phyloP scores from a whole-genome alignment of 345 rosid species.

The Aquilaria malaccensis region DNA sequence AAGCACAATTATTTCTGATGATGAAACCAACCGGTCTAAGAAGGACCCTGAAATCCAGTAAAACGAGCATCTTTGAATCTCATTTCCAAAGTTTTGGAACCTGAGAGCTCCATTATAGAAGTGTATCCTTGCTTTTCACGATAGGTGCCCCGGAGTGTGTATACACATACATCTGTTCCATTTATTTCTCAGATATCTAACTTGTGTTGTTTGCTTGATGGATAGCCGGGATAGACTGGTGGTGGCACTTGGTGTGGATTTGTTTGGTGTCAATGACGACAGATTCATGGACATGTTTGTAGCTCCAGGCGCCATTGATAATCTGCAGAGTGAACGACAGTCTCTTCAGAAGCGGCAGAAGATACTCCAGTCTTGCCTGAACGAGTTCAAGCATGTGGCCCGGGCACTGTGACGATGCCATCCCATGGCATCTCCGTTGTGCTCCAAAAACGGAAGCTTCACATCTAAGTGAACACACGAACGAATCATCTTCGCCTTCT shows the following conservation, averaged over 20 bases:
- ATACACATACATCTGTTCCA: background rate
- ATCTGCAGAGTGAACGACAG: constrained; percentile 59
- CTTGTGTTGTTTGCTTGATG: background rate
- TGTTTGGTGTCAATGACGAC: constrained; percentile 84
- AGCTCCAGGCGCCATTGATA: constrained; percentile 85
- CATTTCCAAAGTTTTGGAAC: no score
- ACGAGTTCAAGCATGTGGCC: constrained; percentile 74
- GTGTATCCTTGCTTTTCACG: background rate
- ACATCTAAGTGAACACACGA: no score
- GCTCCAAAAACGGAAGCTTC: no score
- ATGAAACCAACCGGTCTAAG: no score
- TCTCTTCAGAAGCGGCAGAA: constrained; percentile 82
- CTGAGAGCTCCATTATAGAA: no score
- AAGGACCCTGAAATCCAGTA: no score
- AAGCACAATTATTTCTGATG: no score
- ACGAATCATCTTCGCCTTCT: no score
- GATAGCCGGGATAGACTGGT: constrained; percentile 71
- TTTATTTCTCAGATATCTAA: background rate
- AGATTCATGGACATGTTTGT: constrained; percentile 95
- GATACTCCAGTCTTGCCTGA: constrained; percentile 80
- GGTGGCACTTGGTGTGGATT: constrained; percentile 75
- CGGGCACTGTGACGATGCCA: constrained; percentile 42
- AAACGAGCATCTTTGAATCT: no score
- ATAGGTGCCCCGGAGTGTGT: background rate
- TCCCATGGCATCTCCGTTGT: no score